Conservation (phyloP, 257 asterid species). For the Forsythia viridissima region DNA sequence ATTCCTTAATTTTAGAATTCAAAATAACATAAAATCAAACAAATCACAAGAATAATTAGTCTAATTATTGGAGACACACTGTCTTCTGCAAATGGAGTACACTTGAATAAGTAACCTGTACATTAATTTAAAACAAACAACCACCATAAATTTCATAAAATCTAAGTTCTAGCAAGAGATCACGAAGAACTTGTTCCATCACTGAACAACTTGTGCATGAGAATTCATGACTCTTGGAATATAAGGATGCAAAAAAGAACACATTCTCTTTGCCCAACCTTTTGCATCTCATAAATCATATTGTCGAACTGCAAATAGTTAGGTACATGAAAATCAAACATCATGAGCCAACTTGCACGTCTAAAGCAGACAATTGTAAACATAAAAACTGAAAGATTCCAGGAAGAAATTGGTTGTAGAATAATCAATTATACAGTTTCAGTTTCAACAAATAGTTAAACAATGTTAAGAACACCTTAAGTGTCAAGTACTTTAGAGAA, state of each 20-base stretch:
- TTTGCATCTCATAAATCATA: constrained; percentile 47
- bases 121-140: no score
- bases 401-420: neutral
- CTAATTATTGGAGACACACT: no score
- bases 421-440: neutral
- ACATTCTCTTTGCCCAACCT: constrained; percentile 52
- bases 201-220: constrained; percentile 44
- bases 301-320: constrained; percentile 41
- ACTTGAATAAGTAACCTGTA: no score
- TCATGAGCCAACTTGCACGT: constrained; percentile 8
- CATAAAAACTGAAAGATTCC: neutral
- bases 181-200: rapidly evolving
- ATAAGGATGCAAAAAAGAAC: constrained; percentile 37
- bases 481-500: neutral
- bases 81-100: no score
- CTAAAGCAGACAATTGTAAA: neutral
- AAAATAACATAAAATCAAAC: no score
- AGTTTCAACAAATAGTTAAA: neutral
- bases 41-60: no score
- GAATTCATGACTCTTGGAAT: constrained; percentile 85
- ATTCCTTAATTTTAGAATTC: no score
- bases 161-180: no score
- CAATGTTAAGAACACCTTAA: neutral
- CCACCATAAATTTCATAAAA: no score
- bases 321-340: constrained; percentile 15